Evolutionary conservation across 768 basidiomycete genomes (phyloP).

Genomic region (Panaeolus papilionaceus): DNA sequence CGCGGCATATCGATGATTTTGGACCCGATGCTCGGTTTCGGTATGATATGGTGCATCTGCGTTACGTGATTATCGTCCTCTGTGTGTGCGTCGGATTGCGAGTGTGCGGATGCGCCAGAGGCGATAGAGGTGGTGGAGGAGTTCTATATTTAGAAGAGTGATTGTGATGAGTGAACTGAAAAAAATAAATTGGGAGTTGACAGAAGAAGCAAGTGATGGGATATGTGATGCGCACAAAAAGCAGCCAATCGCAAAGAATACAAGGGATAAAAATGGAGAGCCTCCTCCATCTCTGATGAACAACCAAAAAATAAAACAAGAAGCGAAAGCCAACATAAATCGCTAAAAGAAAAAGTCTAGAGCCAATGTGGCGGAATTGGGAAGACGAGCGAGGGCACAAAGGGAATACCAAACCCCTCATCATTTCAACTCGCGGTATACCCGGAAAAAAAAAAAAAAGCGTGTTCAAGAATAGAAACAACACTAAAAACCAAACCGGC

Average conservation of each 20-base stretch:
- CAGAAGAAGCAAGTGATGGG: neutral
- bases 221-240: too few species aligned
- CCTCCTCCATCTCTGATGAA: too few species aligned
- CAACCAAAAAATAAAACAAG: neutral
- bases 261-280: slow-evolving; percentile 1
- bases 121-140: slow-evolving; percentile 50
- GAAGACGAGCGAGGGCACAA: neutral
- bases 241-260: too few species aligned
- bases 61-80: slow-evolving; percentile 56
- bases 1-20: neutral
- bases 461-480: slow-evolving; percentile 5
- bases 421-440: too few species aligned
- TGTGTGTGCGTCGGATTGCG: slow-evolving; percentile 38
- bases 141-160: slow-evolving; percentile 40
- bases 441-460: too few species aligned
- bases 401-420: too few species aligned
- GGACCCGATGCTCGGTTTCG: slow-evolving; percentile 41
- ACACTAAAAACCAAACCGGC: slow-evolving; percentile 3
- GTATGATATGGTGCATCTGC: slow-evolving; percentile 53
- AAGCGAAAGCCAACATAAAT: neutral
- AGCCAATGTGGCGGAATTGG: neutral
- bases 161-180: slow-evolving; percentile 9
- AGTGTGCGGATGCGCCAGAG: slow-evolving; percentile 43
- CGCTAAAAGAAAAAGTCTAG: neutral
- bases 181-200: neutral